These are phyloP conservation scores for Colletotrichum karsti DNA, from an alignment of 2,329 filamentous ascomycete species.

Conservation along the genomic window DNA sequence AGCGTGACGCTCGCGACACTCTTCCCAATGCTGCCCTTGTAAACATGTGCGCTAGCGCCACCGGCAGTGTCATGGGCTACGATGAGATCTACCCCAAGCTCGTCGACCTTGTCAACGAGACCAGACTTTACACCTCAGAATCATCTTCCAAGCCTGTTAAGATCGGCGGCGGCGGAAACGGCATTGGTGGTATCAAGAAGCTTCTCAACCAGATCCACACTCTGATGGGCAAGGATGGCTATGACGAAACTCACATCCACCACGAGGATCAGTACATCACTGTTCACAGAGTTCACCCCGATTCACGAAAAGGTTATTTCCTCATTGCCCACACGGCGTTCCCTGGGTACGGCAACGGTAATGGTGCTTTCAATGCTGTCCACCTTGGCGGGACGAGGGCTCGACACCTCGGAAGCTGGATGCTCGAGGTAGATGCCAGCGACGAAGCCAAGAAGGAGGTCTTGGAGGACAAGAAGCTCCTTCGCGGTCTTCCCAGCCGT, in stretches of 20 bases:
- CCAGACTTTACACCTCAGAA: conserved; percentile 79
- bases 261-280: conserved; percentile 97
- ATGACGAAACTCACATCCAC: conserved; percentile 95
- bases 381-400: conserved; percentile 85
- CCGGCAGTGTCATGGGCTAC: conserved; percentile 96
- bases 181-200: conserved; percentile 91
- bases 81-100: conserved; percentile 95
- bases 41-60: conserved; percentile 93
- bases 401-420: conserved; percentile 89
- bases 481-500: conserved; percentile 86
- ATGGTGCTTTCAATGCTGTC: conserved; percentile 82
- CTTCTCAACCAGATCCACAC: conserved; percentile 94
- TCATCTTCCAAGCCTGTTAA: conserved; percentile 73
- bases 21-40: conserved; percentile 93
- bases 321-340: conserved; percentile 96
- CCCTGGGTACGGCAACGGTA: conserved; percentile 86
- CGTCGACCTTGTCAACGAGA: conserved; percentile 93
- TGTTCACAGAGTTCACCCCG: conserved; percentile 92
- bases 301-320: conserved; percentile 93
- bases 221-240: conserved; percentile 93
- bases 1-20: conserved; percentile 92
- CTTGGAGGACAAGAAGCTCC: conserved; percentile 72
- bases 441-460: conserved; percentile 73
- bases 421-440: conserved; percentile 85
- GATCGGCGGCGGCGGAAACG: conserved; percentile 76